Conservation (phyloP, 2,329 filamentous ascomycete genomes). For the Lanzia echinophila region DNA sequence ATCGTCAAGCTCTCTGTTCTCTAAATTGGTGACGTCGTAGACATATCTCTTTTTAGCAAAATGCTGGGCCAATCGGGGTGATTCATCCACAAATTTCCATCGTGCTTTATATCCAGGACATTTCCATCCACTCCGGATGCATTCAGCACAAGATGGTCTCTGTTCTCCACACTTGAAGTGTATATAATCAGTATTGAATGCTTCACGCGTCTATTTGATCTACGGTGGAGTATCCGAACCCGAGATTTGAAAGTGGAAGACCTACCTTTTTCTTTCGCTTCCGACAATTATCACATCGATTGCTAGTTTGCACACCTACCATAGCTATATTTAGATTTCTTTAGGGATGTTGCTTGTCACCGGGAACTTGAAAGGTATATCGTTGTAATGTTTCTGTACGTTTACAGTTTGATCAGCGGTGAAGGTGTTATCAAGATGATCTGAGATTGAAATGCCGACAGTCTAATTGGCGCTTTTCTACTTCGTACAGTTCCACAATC, state of each 20-base stretch:
- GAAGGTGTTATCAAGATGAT: not conserved
- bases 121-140: conserved; percentile 12
- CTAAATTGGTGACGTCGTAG: not conserved
- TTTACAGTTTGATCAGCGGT: not conserved
- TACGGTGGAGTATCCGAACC: too few relatives aligned
- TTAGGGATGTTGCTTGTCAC: not conserved
- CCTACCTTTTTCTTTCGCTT: conserved; percentile 18
- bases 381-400: too few relatives aligned
- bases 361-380: too few relatives aligned
- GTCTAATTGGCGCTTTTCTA: not conserved
- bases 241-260: not conserved
- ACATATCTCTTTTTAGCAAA: conserved; percentile 10
- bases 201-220: not conserved
- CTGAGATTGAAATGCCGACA: not conserved
- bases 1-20: not conserved
- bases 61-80: conserved; percentile 2
- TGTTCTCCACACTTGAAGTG: conserved; percentile 15
- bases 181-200: not conserved
- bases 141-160: conserved; percentile 15
- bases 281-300: conserved; percentile 15
- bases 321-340: not conserved
- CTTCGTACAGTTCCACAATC: too few relatives aligned
- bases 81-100: conserved; percentile 18
- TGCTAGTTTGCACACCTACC: conserved; percentile 15
- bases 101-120: conserved; percentile 13